These are phyloP conservation scores for Schwanniomyces sp. DNA, from an alignment of 805 yeast species.

Conservation along the genomic window DNA sequence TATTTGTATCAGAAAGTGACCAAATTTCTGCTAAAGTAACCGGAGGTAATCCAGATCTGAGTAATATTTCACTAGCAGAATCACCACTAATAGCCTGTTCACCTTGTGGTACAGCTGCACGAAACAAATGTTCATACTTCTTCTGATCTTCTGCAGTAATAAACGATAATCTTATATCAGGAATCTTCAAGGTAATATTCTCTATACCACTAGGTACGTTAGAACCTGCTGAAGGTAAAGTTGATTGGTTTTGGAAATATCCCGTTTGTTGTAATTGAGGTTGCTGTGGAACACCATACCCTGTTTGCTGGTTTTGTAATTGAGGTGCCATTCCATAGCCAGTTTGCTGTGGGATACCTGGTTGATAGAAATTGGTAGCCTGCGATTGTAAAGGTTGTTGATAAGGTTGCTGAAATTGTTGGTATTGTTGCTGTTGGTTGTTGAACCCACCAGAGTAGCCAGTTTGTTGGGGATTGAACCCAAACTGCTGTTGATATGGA, in stretches of 20 bases:
- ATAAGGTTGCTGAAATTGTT: slow-evolving; percentile 33
- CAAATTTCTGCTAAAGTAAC: slow-evolving; percentile 80
- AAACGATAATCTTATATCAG: slow-evolving; percentile 77
- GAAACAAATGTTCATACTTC: slow-evolving; percentile 80
- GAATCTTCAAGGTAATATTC: slow-evolving; percentile 63
- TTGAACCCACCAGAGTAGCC: slow-evolving; percentile 18
- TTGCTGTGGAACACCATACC: slow-evolving; percentile 12
- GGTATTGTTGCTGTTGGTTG: slow-evolving; percentile 35
- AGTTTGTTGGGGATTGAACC: slow-evolving; percentile 18
- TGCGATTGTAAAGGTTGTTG: slow-evolving; percentile 34
- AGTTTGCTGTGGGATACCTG: slow-evolving; percentile 18
- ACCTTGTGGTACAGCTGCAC: slow-evolving; percentile 72
- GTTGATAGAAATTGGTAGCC: slow-evolving; percentile 43
- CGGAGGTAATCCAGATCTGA: slow-evolving; percentile 78
- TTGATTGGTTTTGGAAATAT: slow-evolving; percentile 40
- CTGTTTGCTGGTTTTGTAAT: slow-evolving; percentile 21
- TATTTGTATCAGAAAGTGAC: slow-evolving; percentile 87
- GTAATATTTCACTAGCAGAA: slow-evolving; percentile 73
- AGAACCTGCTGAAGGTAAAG: slow-evolving; percentile 43
- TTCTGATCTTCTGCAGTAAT: slow-evolving; percentile 83
- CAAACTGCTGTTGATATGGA: slow-evolving; percentile 38
- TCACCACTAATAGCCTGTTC: slow-evolving; percentile 69
- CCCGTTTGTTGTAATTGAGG: slow-evolving; percentile 38
- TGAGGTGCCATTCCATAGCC: slow-evolving; percentile 14
- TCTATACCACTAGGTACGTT: slow-evolving; percentile 35